Conservation (phyloP, 78 protist genomes). For the Dictyostelium capitatum region DNA sequence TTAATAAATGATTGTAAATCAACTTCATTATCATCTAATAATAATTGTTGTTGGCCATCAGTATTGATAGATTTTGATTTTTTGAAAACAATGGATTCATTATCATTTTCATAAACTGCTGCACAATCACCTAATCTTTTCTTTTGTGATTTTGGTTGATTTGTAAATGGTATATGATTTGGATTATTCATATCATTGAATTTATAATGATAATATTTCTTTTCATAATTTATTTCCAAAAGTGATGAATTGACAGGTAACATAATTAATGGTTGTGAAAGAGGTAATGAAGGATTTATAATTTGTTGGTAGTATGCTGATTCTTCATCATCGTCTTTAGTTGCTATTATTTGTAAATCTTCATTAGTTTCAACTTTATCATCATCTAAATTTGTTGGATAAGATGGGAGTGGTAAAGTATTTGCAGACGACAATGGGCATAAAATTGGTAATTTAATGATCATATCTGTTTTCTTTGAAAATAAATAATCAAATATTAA, state of each 20-base stretch:
- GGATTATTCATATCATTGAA: slow-evolving; percentile 65
- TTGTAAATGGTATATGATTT: slow-evolving; percentile 52
- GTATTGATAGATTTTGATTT: neutral
- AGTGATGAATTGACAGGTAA: neutral
- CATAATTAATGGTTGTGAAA: neutral
- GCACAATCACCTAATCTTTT: neutral
- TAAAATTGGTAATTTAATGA: slow-evolving; percentile 9
- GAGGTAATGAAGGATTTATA: slow-evolving; percentile 12
- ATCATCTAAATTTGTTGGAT: neutral
- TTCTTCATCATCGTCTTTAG: neutral
- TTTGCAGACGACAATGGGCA: slow-evolving; percentile 15
- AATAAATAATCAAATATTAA: slow-evolving; percentile 34
- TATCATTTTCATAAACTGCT: neutral
- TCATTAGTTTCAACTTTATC: neutral
- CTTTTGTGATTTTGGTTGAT: neutral
- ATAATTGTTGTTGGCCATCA: neutral
- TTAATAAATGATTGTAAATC: neutral
- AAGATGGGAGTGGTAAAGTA: neutral
- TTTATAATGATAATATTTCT: slow-evolving; percentile 56
- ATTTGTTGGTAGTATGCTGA: neutral
- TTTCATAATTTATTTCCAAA: slow-evolving; percentile 34
- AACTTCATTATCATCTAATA: neutral
- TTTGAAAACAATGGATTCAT: neutral
- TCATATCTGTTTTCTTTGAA: slow-evolving; percentile 6
- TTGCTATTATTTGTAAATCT: neutral